Conservation (phyloP, 169 alveolate species). For the Sarcocystis neurona region DNA sequence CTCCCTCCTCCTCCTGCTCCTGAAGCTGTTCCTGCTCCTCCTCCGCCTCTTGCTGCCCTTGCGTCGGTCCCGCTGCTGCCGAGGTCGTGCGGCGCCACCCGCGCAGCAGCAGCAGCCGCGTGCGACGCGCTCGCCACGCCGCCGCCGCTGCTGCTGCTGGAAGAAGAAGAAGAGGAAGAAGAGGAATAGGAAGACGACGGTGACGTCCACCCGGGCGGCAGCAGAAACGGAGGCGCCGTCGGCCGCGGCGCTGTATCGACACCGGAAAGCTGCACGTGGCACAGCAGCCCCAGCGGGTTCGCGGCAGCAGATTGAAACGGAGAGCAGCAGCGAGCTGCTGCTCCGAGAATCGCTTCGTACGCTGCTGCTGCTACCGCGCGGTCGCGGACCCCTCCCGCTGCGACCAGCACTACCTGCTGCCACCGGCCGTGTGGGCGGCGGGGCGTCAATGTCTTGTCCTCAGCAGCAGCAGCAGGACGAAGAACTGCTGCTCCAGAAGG, state of each 20-base stretch:
- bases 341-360: neutral
- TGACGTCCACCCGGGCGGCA: conserved; percentile 19
- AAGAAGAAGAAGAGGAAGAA: neutral
- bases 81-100: neutral
- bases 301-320: neutral
- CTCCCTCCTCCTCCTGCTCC: neutral
- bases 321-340: conserved; percentile 33
- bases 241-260: conserved; percentile 29
- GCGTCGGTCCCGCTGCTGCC: neutral
- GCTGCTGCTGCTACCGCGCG: too few species aligned
- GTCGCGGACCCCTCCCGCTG: too few species aligned
- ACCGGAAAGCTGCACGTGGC: conserved; percentile 38
- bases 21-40: neutral
- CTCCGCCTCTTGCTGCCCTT: neutral
- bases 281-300: conserved; percentile 41
- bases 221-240: conserved; percentile 39
- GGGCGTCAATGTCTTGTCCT: too few species aligned
- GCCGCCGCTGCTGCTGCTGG: conserved; percentile 40
- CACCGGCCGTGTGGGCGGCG: too few species aligned
- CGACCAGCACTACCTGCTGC: too few species aligned
- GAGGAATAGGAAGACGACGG: neutral
- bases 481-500: too few species aligned
- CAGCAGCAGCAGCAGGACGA: conserved; percentile 42
- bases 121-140: neutral
- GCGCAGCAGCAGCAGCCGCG: neutral